Base-by-base conservation (phyloP, 164 flowering plant species). In the Berberis vulgaris region DNA sequence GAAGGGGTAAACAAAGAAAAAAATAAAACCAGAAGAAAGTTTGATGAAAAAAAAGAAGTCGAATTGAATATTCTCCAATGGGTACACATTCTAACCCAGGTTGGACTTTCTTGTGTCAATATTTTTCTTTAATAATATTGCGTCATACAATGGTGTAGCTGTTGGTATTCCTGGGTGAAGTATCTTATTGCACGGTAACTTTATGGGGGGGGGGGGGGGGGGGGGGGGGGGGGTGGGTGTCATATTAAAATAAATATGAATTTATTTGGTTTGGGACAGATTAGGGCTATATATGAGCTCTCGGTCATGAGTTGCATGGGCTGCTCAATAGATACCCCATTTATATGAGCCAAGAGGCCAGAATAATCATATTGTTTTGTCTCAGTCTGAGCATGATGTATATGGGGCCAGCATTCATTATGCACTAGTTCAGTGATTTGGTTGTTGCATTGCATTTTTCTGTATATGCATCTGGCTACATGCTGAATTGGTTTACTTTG, bases 401-500 rank as follows among this genome's bases (percentile, higher is more conserved):
- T 52, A 7, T 52, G 1, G 10, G 54, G 13, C 38, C 54, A 10
- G 11, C 3, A 52, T 12, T 10, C 54, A 52, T 4, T 7, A 52
- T 4, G 5, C 54, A 52, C n/a, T 7, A 52, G 54, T 5, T 56
- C 41, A 38, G 43, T 5, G 13, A 1, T 1, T 41, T 1, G 1
- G 9, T 8, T 13, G 59, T 56, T 56, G 59, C 43, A 2, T 56
- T 38, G 41, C 41, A 26, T 26, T 26, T 52, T 26, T 11, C 10
- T 52, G 8, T 10, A 7, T 52, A 52, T 52, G 54, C 10, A 10
- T 12, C 54, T 2, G 4, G 10, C 1, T 10, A 53, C 41, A 60
- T 43, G 6, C 38, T 45, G 58, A 60, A 55, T 52, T 12, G 7
- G 53, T 68, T 65, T 4, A 46, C 63, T 61, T 4, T 61, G 57